These are phyloP conservation scores for Backusella luteola DNA, from an alignment of 192 early-diverging fungal genomes.

Conservation along the genomic window DNA sequence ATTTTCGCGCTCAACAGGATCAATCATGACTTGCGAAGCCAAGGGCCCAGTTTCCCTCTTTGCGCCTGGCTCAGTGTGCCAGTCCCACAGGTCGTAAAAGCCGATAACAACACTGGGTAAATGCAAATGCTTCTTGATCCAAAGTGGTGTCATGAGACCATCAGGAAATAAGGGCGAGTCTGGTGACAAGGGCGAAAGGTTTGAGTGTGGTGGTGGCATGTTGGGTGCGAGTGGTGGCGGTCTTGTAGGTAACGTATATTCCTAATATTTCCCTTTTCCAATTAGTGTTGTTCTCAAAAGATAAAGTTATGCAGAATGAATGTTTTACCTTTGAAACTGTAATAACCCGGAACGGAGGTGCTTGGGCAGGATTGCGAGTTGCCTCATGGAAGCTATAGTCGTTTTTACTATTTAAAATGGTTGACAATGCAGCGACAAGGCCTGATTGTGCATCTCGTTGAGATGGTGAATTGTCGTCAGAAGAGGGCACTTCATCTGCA, in stretches of 20 bases:
- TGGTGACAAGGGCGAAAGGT: constrained; percentile 66
- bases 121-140: constrained; percentile 67
- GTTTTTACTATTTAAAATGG: constrained; percentile 28
- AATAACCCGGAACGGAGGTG: constrained; percentile 34
- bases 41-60: constrained; percentile 35
- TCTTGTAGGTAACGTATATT: constrained; percentile 16
- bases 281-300: neutral
- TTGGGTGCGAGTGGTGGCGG: constrained; percentile 20
- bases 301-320: neutral
- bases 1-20: constrained; percentile 61
- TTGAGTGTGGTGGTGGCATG: constrained; percentile 42
- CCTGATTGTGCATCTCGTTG: neutral
- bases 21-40: constrained; percentile 32
- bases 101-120: constrained; percentile 65
- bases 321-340: constrained; percentile 31
- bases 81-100: constrained; percentile 68
- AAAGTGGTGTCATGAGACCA: constrained; percentile 74
- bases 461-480: neutral
- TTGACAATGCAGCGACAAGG: constrained; percentile 14
- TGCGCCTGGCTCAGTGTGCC: constrained; percentile 25
- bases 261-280: neutral
- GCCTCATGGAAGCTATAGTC: constrained; percentile 23
- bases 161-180: constrained; percentile 79
- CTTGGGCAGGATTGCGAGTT: constrained; percentile 18
- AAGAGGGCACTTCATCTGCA: neutral